A percentile compares a stretch with the other conserved stretches of the same genome.
Evolutionary conservation across 345 rosid genomes (phyloP).

Genomic region (Corymbia maculata): DNA sequence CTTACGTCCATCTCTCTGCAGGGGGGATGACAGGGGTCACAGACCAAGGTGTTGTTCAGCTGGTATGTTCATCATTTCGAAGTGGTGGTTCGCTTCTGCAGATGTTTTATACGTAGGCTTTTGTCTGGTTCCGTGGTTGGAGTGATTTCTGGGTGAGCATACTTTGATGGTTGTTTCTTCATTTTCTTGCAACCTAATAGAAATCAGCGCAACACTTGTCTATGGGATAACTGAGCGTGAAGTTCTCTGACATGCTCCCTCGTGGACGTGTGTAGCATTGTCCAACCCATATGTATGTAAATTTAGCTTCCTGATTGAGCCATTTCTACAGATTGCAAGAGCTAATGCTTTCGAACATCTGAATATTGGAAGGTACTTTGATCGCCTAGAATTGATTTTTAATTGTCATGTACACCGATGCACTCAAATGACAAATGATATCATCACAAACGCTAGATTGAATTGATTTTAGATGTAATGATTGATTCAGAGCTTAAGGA

Average conservation of each 20-base stretch:
- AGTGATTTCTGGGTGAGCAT: neutral
- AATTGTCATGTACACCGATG: too few species aligned
- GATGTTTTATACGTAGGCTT: neutral
- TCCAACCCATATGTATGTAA: neutral
- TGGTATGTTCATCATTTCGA: conserved; percentile 29
- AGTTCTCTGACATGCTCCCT: neutral
- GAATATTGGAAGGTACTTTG: conserved; percentile 80
- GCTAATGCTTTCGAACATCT: conserved; percentile 68
- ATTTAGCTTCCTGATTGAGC: neutral
- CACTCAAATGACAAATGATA: too few species aligned
- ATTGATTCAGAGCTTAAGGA: too few species aligned
- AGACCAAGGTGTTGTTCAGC: conserved; percentile 73
- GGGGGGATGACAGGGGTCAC: conserved; percentile 76
- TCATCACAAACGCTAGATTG: too few species aligned
- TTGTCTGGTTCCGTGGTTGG: neutral
- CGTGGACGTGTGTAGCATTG: too few species aligned
- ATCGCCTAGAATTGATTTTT: conserved; percentile 40
- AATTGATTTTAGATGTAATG: too few species aligned
- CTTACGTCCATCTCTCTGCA: conserved; percentile 71
- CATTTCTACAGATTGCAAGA: conserved; percentile 46
- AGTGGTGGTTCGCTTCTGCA: neutral
- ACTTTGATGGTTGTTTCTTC: neutral
- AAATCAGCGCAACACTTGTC: neutral
- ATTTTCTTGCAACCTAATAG: neutral
- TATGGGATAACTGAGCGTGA: neutral